phyloP scores from a whole-genome alignment of 768 basidiomycete species.

The Udeniomyces megalosporus region DNA sequence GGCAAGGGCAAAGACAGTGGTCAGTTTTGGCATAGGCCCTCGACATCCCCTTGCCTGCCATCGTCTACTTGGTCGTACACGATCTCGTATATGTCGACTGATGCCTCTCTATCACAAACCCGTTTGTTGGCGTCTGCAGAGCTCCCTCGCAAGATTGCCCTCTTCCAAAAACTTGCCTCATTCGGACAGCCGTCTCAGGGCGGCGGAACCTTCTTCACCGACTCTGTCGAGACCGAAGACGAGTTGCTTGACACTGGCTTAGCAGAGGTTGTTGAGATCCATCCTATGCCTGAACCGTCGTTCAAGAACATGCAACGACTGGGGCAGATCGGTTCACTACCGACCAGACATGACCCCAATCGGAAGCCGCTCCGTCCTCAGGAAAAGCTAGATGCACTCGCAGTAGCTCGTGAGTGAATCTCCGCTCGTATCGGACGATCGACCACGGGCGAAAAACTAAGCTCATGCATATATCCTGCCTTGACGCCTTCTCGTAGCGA shows the following conservation, averaged over 20 bases:
- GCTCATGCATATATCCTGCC: too few species aligned
- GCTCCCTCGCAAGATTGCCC: neutral
- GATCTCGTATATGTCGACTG: neutral
- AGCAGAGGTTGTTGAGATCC: neutral
- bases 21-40: neutral
- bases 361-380: too few species aligned
- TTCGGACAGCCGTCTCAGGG: constrained; percentile 3
- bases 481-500: too few species aligned
- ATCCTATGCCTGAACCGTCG: neutral
- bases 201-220: constrained; percentile 6
- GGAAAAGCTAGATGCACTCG: too few species aligned
- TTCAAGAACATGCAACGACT: neutral
- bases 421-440: too few species aligned
- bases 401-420: too few species aligned
- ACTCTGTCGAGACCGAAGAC: neutral
- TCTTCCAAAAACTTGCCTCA: constrained; percentile 5
- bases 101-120: neutral
- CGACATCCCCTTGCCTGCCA: neutral
- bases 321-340: neutral
- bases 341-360: too few species aligned
- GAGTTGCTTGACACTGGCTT: neutral
- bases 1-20: neutral
- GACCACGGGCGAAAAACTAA: too few species aligned
- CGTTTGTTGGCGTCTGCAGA: neutral
- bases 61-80: neutral